Base-by-base conservation (phyloP, 495 filamentous ascomycete species). In the Tuber microsphaerosporum region DNA sequence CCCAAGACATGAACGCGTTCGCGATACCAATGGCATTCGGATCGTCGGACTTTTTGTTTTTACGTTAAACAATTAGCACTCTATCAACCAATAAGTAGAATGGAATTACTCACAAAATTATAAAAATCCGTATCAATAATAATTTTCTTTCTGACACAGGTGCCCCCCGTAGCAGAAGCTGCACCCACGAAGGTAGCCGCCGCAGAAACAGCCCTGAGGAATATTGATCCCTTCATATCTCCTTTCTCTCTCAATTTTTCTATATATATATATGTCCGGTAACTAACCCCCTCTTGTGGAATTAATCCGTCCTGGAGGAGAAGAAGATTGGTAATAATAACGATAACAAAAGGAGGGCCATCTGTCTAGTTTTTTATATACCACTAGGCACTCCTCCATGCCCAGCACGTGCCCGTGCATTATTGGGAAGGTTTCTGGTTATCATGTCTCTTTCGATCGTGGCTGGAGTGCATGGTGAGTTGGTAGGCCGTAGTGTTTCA, bases 71-170 rank as follows among this genome's bases (percentile, higher is more conserved):
- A 69, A 69, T 48, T 16, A 16, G 22, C 43, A 26, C 48, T 17
- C 6, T 48, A 34, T 72, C 8, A 71, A 48, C 20, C 34, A 45
- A 20, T 44, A 16, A 56, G 42, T 14, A 14, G 37, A 41, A 41
- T 41, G 12, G 14, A 43, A 65, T 19, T 43, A 26, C 12, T 72
- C 75, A 77, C 76, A 26, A 77, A 46, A 72, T 72, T 77, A 26
- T 75, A 77, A 51, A 77, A 77, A 69, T 77, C 76, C 41, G 73
- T 75, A 51, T 77, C 76, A 26, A 77, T 77, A 26, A 77, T 77
- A n/a, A 77, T 46, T 41, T 69, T 75, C 70, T 77, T 77, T 70
- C 61, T 75, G 1, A 44, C 48, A 26, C 73, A 77, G 19, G 73
- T 37, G 9, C 22, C 22, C 42, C 19, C 61, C 8, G 69, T 17